A percentile compares a stretch with the other conserved stretches of the same genome.
Conservation (phyloP, 805 yeast species). For the Spathaspora hagerdaliae region DNA sequence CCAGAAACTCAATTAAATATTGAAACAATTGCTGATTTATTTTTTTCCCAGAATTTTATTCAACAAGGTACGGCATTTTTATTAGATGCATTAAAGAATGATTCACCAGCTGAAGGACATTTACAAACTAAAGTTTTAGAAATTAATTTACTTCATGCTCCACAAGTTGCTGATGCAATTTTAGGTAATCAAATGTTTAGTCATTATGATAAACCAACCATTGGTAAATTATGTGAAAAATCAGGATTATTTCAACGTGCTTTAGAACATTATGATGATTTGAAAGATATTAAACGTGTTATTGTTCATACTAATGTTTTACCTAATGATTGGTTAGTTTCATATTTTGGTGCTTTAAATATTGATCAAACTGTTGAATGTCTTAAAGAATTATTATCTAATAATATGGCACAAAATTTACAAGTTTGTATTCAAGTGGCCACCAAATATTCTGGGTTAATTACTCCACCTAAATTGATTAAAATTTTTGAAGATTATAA, state of each 20-base stretch:
- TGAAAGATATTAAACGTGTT: constrained; percentile 93
- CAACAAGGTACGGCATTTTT: constrained; percentile 98
- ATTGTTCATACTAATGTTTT: constrained; percentile 80
- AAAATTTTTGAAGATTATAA: constrained; percentile 91
- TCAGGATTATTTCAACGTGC: constrained; percentile 97
- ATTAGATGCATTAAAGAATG: constrained; percentile 90
- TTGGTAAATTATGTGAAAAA: constrained; percentile 90
- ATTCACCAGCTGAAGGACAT: constrained; percentile 91
- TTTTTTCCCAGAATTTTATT: constrained; percentile 87
- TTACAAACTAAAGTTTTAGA: constrained; percentile 92
- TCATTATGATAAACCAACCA: constrained; percentile 89
- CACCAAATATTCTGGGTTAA: constrained; percentile 89
- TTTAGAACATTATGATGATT: constrained; percentile 89
- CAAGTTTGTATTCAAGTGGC: constrained; percentile 96
- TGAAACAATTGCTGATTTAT: constrained; percentile 87
- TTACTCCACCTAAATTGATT: constrained; percentile 82
- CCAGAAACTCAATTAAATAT: constrained; percentile 65
- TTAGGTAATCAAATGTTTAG: constrained; percentile 93
- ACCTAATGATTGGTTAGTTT: constrained; percentile 91
- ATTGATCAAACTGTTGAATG: constrained; percentile 91
- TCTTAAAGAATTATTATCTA: constrained; percentile 77
- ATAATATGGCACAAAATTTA: constrained; percentile 77
- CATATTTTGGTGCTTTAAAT: constrained; percentile 87
- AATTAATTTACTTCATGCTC: constrained; percentile 90
- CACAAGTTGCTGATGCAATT: constrained; percentile 99